Percentiles rank a stretch among this genome's conserved stretches.
phyloP scores from a whole-genome alignment of 805 yeast genomes.

The Zygosaccharomyces bailii region DNA sequence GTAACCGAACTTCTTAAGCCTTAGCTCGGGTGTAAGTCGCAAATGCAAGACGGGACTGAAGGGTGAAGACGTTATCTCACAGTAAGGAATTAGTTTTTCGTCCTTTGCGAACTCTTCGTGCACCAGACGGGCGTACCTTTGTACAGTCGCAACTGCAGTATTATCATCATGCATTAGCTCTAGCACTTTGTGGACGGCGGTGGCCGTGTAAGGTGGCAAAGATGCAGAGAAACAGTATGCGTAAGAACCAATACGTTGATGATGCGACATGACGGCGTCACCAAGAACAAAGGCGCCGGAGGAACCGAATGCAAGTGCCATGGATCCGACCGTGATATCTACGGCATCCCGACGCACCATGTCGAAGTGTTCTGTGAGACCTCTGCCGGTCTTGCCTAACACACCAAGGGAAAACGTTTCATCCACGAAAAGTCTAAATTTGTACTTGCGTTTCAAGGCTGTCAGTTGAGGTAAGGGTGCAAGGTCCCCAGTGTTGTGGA shows the following conservation, averaged over 20 bases:
- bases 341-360: constrained; percentile 63
- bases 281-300: constrained; percentile 96
- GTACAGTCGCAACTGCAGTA: constrained; percentile 36
- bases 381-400: constrained; percentile 81
- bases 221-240: constrained; percentile 95
- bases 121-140: constrained; percentile 40
- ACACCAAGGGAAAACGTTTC: constrained; percentile 86
- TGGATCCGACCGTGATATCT: constrained; percentile 82
- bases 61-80: constrained; percentile 53
- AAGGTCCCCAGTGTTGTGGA: constrained; percentile 75
- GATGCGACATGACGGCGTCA: constrained; percentile 73
- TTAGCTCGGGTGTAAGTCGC: constrained; percentile 45
- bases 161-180: constrained; percentile 45
- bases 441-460: constrained; percentile 73
- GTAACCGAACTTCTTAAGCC: constrained; percentile 33
- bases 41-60: constrained; percentile 71
- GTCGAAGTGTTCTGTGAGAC: constrained; percentile 69
- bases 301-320: constrained; percentile 77
- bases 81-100: constrained; percentile 35
- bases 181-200: constrained; percentile 54
- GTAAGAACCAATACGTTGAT: constrained; percentile 84
- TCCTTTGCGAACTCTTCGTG: constrained; percentile 43
- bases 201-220: constrained; percentile 86
- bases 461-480: constrained; percentile 66
- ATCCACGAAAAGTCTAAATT: constrained; percentile 82